Percentiles rank a stretch among this genome's conserved stretches.
These are phyloP conservation scores for Mentha longifolia DNA, from an alignment of 257 asterid species.

Conservation along the genomic window DNA sequence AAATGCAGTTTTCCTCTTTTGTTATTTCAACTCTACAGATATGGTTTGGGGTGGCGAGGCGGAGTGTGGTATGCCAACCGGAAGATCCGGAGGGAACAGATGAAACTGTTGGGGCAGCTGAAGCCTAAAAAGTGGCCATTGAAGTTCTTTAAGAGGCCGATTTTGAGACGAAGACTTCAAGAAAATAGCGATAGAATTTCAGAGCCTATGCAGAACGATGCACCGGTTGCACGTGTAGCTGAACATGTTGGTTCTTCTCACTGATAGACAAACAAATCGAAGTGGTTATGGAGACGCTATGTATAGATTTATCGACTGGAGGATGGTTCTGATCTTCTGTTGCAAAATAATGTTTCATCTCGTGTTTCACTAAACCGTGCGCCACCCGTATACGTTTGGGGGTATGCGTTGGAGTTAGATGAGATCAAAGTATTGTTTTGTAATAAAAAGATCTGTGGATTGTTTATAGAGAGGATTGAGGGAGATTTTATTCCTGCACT, in stretches of 20 bases:
- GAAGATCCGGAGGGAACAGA: conserved; percentile 66
- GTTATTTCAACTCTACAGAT: conserved; percentile 49
- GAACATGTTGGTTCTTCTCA: conserved; percentile 5
- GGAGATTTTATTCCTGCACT: background rate
- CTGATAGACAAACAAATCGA: background rate
- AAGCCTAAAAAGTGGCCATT: conserved; percentile 73
- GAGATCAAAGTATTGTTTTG: background rate
- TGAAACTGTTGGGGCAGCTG: conserved; percentile 67
- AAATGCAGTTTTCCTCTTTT: background rate
- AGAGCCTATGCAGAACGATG: conserved; percentile 40
- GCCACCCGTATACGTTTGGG: background rate
- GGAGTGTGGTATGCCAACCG: conserved; percentile 74
- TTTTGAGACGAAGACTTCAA: conserved; percentile 42
- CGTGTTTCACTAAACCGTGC: background rate
- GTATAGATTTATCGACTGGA: background rate
- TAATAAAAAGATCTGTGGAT: background rate
- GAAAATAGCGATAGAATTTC: conserved; percentile 45
- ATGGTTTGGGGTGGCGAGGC: conserved; percentile 87
- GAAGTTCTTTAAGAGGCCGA: conserved; percentile 65
- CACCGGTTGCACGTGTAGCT: conserved; percentile 15
- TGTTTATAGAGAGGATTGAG: background rate
- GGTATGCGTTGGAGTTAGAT: background rate
- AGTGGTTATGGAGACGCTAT: background rate
- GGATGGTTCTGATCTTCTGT: background rate
- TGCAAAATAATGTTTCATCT: background rate